Evolutionary conservation across 768 basidiomycete genomes (phyloP).

Genomic region (Dentipellis sp.): DNA sequence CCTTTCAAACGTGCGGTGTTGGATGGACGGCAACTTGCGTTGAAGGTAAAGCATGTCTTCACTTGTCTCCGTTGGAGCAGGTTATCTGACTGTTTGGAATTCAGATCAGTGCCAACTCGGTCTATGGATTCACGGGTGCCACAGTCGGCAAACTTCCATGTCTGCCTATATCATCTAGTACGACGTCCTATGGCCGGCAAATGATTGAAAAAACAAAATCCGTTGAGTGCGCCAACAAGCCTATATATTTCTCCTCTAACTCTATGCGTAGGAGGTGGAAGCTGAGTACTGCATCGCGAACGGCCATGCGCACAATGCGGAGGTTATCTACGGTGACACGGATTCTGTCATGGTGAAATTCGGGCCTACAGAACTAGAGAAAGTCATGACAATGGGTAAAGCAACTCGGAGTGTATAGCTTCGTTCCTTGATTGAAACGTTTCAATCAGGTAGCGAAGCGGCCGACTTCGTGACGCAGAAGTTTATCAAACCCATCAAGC

Average conservation of each 20-base stretch:
- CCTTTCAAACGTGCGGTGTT: constrained; percentile 95
- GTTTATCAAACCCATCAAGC: constrained; percentile 93
- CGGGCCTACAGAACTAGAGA: constrained; percentile 76
- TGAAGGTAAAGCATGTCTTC: constrained; percentile 54
- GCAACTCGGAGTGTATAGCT: not conserved
- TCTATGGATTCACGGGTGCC: constrained; percentile 98
- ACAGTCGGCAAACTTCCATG: constrained; percentile 96
- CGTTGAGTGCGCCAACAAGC: constrained; percentile 28
- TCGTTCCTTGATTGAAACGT: not conserved
- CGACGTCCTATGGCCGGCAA: constrained; percentile 93
- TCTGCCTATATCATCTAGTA: constrained; percentile 89
- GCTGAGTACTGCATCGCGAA: constrained; percentile 78
- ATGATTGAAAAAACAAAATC: constrained; percentile 98
- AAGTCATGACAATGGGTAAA: constrained; percentile 86
- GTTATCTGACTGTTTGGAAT: not conserved
- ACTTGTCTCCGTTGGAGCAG: not conserved
- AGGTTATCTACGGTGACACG: constrained; percentile 97
- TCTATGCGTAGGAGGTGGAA: constrained; percentile 65
- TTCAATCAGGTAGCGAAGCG: constrained; percentile 70
- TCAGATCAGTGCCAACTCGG: constrained; percentile 96
- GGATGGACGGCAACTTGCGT: constrained; percentile 92
- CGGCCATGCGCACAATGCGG: constrained; percentile 78
- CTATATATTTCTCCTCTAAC: not conserved
- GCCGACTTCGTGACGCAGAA: constrained; percentile 85
- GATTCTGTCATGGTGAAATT: constrained; percentile 99